Evolutionary conservation across 2,329 filamentous ascomycete genomes (phyloP).

Genomic region (Paraconiothyrium brasiliense): DNA sequence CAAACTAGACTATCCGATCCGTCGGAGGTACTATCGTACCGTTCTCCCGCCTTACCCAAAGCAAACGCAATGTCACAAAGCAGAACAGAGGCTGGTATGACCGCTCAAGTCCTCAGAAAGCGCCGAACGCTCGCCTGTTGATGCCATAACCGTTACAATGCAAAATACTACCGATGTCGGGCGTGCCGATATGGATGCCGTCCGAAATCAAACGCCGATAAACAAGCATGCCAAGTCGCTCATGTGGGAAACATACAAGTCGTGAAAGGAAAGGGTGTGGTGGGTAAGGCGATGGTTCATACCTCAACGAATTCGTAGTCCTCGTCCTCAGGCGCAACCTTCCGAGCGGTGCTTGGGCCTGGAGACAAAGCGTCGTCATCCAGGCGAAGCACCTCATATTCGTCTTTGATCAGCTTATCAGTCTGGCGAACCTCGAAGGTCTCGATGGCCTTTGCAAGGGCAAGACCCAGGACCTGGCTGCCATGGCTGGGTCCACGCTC

Average conservation of each 20-base stretch:
- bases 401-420: slow-evolving; percentile 67
- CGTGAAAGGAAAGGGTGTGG: slow-evolving; percentile 19
- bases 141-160: slow-evolving; percentile 50
- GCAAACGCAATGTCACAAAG: slow-evolving; percentile 24
- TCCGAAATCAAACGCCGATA: slow-evolving; percentile 33
- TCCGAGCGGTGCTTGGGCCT: slow-evolving; percentile 37
- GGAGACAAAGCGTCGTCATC: slow-evolving; percentile 51
- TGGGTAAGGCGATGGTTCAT: slow-evolving; percentile 19
- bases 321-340: slow-evolving; percentile 48
- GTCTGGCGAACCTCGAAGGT: slow-evolving; percentile 68
- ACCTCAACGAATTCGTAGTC: slow-evolving; percentile 54
- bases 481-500: slow-evolving; percentile 60
- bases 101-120: slow-evolving; percentile 56
- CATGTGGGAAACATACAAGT: slow-evolving; percentile 21
- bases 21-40: not conserved
- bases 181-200: slow-evolving; percentile 29
- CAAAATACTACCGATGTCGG: slow-evolving; percentile 31
- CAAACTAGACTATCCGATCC: slow-evolving; percentile 22
- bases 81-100: slow-evolving; percentile 43
- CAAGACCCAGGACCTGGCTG: slow-evolving; percentile 65
- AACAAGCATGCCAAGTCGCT: slow-evolving; percentile 34
- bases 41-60: slow-evolving; percentile 15
- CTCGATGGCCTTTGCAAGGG: slow-evolving; percentile 67
- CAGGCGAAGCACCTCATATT: slow-evolving; percentile 65
- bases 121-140: slow-evolving; percentile 53